Evolutionary conservation across 2,329 filamentous ascomycete genomes (phyloP), one percentile per base, ranked within the genome.

Genomic region (Hypoxylon sp.): DNA sequence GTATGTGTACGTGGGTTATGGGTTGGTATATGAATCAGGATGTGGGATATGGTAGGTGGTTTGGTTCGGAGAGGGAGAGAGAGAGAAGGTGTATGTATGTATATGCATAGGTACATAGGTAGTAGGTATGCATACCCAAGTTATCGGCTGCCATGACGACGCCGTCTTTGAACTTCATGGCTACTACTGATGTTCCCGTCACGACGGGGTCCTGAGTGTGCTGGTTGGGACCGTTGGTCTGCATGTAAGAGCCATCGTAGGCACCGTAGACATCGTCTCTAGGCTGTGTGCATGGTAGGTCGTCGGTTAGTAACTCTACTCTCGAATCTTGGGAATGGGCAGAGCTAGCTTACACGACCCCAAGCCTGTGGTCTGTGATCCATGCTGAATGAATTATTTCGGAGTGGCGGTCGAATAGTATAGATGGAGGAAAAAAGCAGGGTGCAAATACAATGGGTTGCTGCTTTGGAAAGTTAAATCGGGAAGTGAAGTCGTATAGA

Each of bases 121-220:
- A 40, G 34, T 16, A 29, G 21, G 15, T 40, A 23, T 60, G 64
- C 79, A 47, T 79, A 96, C 91, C 91, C 60, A 99, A 78, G 78
- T 97, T 99, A 75, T 99, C 94, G 66, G 94, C 91, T 42, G 93
- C 94, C 71, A 99, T 93, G 67, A 96, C 92, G 59, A 99, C 91
- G 69, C 94, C 94, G 63, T 92, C 90, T 69, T 91, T 93, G 82
- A 91, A 99, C 80, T 97, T 97, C 71, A 97, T 82, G 60, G 88
- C 94, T 49, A 99, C 76, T 59, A 99, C 94, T 43, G 94, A 97
- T 38, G 94, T 97, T 69, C 94, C 94, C 42, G 94, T 99, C 57
- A 99, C 94, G 63, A 96, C 88, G 67, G 94, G 94, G 21, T 86
- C 86, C 75, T 96, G 91, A 46, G 94, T 97, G 75, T 95, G 90